Conservation (phyloP, 2,329 filamentous ascomycete species). For the Trichophyton mentagrophytes region DNA sequence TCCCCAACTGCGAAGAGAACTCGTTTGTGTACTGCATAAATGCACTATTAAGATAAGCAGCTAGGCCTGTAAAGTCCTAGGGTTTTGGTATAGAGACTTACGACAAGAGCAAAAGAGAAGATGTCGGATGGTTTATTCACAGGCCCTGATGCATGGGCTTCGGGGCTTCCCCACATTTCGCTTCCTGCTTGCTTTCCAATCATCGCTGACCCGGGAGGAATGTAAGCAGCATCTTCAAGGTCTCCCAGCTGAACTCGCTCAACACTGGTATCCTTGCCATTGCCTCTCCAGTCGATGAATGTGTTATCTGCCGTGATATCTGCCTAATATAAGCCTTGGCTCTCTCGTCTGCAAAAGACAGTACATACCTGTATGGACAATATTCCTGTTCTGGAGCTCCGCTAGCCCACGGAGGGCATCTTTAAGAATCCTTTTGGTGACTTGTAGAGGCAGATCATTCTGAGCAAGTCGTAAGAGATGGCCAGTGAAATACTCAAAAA, state of each 20-base stretch:
- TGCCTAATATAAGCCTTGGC: conserved; percentile 4
- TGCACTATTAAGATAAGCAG: conserved; percentile 22
- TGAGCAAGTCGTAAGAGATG: conserved; percentile 33
- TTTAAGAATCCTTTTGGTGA: conserved; percentile 31
- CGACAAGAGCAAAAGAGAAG: conserved; percentile 11
- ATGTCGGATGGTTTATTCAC: conserved; percentile 18
- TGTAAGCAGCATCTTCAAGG: conserved; percentile 14
- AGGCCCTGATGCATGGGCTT: conserved; percentile 17
- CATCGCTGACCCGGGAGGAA: conserved; percentile 10
- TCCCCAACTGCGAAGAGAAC: conserved; percentile 30
- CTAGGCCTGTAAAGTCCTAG: not conserved
- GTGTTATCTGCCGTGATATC: conserved; percentile 27
- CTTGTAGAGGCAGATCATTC: conserved; percentile 24
- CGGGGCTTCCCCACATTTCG: conserved; percentile 21
- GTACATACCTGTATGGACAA: conserved; percentile 22
- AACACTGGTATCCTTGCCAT: conserved; percentile 7
- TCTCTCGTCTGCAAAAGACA: not conserved
- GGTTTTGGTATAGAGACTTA: conserved; percentile 5
- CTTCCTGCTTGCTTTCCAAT: conserved; percentile 16
- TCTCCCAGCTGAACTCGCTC: conserved; percentile 18
- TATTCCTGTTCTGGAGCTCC: conserved; percentile 24
- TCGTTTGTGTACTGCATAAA: conserved; percentile 33
- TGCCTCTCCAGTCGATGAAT: conserved; percentile 18
- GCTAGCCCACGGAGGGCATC: conserved; percentile 29
- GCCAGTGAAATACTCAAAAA: conserved; percentile 34